These are phyloP conservation scores for Chaetomium strumarium DNA, from an alignment of 2,329 filamentous ascomycete genomes.

Conservation along the genomic window DNA sequence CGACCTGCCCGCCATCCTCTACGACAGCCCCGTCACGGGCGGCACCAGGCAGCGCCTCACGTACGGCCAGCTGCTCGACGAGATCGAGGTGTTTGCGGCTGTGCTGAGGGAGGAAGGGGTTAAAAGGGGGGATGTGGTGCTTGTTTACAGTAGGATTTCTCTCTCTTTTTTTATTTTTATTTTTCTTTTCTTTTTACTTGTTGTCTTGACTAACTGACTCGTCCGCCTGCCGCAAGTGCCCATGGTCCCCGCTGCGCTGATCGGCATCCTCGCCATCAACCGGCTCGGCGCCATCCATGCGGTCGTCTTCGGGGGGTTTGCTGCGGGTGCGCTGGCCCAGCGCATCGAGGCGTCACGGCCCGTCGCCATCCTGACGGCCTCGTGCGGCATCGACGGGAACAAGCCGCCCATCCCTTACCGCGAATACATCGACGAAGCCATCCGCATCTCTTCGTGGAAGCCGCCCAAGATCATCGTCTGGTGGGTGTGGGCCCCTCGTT, in stretches of 20 bases:
- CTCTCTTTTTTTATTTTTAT: slow-evolving; percentile 5
- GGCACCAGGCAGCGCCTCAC: slow-evolving; percentile 64
- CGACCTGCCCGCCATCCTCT: slow-evolving; percentile 68
- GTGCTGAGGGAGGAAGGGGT: slow-evolving; percentile 79
- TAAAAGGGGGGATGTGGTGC: slow-evolving; percentile 74
- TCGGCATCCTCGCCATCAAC: slow-evolving; percentile 75
- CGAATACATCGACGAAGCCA: slow-evolving; percentile 68
- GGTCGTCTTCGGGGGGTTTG: slow-evolving; percentile 92
- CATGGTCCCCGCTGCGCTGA: slow-evolving; percentile 86
- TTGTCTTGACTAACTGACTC: neutral
- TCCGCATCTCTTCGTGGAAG: slow-evolving; percentile 62
- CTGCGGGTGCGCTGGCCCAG: slow-evolving; percentile 72
- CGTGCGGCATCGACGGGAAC: slow-evolving; percentile 81
- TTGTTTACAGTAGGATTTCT: slow-evolving; percentile 85
- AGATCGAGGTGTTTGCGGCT: slow-evolving; percentile 77
- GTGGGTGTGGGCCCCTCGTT: slow-evolving; percentile 31
- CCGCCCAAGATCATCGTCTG: slow-evolving; percentile 70
- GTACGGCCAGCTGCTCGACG: slow-evolving; percentile 67
- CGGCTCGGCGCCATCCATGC: slow-evolving; percentile 83
- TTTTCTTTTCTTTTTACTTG: too few relatives aligned
- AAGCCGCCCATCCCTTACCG: slow-evolving; percentile 77
- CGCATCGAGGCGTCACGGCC: slow-evolving; percentile 79
- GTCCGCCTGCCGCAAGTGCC: slow-evolving; percentile 58
- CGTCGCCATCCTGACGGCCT: slow-evolving; percentile 74
- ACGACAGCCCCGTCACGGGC: slow-evolving; percentile 84